Base-by-base conservation (phyloP, 768 basidiomycete genomes). In the Termitomyces sp. region DNA sequence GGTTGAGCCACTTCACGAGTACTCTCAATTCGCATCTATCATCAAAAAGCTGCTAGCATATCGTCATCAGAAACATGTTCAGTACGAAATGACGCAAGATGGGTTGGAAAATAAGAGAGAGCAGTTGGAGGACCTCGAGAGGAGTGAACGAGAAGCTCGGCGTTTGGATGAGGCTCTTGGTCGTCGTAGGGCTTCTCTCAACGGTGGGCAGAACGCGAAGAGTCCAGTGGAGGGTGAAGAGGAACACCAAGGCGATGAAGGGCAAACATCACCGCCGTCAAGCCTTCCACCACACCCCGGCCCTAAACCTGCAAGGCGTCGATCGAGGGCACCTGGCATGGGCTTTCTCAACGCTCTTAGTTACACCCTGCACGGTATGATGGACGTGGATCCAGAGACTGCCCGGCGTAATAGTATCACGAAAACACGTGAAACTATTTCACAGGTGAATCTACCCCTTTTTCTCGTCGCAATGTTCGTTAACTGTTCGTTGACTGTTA, bases 341-440 rank as follows among this genome's bases (percentile, higher is more conserved):
- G 95, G 93, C 20, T 75, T 99, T 24, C 67, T 99, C 37, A 93
- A 87, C 65, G 97, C 97, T 16, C 76, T 99, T 45, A 94, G 89
- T 68, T 95, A 97, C 73, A 95, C 95, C 24, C 71, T 99, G 57
- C 94, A 95, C 65, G 95, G 96, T 5, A 95, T 98, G 87, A 98
- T 99, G 88, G 97, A 99, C 65, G 91, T 91, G 18, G 97, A 99
- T 73, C 97, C 97, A 3, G 97, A 98, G 76, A 92, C 91, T 18
- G 95, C 96, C 6, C 79, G 97, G 60, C 80, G 97, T 62, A 98
- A 90, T 67, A 85, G 88, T 54, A 98, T 99, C 63, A 89, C 89
- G 61, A 98, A 97, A 77, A 95, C 94, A 5, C 83, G 92, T 65
- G 96, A 98, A 74, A 85, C 84, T 20, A 97, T 98, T 61, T 93